These are phyloP conservation scores for Bacidia gigantensis DNA, from an alignment of 495 filamentous ascomycete genomes.

Conservation along the genomic window DNA sequence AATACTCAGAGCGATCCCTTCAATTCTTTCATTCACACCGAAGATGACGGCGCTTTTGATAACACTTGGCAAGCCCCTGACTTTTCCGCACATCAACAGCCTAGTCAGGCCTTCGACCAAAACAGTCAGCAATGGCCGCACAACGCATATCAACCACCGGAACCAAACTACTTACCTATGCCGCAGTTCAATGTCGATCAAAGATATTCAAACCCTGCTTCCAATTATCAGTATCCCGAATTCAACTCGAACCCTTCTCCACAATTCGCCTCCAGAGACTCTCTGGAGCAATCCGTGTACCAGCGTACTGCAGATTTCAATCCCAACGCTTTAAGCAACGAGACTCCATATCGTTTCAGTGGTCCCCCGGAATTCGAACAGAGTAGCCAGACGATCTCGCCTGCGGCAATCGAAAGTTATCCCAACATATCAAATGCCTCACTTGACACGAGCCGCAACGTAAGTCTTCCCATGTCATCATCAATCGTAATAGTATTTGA, in stretches of 20 bases:
- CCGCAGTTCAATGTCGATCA: slow-evolving; percentile 4
- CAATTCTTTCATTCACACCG: slow-evolving; percentile 16
- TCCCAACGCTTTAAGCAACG: slow-evolving; percentile 6
- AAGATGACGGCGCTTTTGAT: slow-evolving; percentile 18
- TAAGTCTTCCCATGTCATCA: slow-evolving; percentile 2
- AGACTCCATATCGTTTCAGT: slow-evolving; percentile 9
- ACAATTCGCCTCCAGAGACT: not conserved
- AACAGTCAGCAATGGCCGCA: slow-evolving; percentile 14
- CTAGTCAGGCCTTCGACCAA: slow-evolving; percentile 14
- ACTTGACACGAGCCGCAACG: slow-evolving; percentile 6
- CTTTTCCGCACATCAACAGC: slow-evolving; percentile 11
- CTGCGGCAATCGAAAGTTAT: slow-evolving; percentile 17
- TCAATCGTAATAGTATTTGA: too few relatives aligned
- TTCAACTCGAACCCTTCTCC: slow-evolving; percentile 1
- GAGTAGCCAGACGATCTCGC: slow-evolving; percentile 18
- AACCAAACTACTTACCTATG: not conserved
- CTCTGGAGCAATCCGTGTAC: not conserved
- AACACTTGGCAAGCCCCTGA: slow-evolving; percentile 14
- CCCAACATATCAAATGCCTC: slow-evolving; percentile 6
- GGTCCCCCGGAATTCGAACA: slow-evolving; percentile 6
- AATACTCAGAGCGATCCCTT: slow-evolving; percentile 16
- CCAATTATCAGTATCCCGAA: not conserved
- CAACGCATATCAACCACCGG: slow-evolving; percentile 10
- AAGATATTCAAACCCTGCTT: not conserved
- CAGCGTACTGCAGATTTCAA: not conserved